A percentile compares a stretch with the other conserved stretches of the same genome.
Evolutionary conservation across 2,329 filamentous ascomycete species (phyloP).

Genomic region (Cordyceps farinosa): DNA sequence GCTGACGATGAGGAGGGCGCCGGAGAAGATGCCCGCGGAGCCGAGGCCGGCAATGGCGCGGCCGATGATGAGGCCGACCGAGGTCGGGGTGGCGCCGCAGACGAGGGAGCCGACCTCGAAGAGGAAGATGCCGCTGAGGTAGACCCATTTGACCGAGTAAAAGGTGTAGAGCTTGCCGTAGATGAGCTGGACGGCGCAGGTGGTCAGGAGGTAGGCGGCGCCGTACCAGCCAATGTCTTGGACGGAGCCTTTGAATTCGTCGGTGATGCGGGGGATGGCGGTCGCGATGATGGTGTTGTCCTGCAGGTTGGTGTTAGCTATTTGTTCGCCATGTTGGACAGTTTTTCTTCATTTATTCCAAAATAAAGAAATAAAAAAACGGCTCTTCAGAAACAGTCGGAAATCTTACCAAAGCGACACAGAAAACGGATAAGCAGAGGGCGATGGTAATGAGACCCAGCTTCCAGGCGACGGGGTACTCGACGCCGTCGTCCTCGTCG

Average conservation of each 20-base stretch:
- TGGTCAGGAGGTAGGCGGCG: constrained; percentile 43
- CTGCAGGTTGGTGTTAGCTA: constrained; percentile 21
- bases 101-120: constrained; percentile 37
- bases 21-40: constrained; percentile 42
- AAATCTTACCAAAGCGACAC: constrained; percentile 28
- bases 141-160: constrained; percentile 47
- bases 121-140: constrained; percentile 29
- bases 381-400: too few species aligned
- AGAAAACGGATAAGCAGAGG: constrained; percentile 18
- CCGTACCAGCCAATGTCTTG: constrained; percentile 46
- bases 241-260: constrained; percentile 33
- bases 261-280: constrained; percentile 34
- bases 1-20: constrained; percentile 37
- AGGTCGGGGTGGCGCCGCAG: constrained; percentile 25
- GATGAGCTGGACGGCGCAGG: constrained; percentile 46
- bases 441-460: constrained; percentile 17
- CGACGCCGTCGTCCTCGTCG: constrained; percentile 31
- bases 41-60: constrained; percentile 26
- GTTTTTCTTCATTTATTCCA: too few species aligned
- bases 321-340: not conserved
- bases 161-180: constrained; percentile 51
- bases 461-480: constrained; percentile 25
- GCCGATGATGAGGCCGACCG: constrained; percentile 22
- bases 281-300: constrained; percentile 38
- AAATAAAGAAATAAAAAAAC: too few species aligned